Conservation (phyloP, 2,329 filamentous ascomycete species). For the Calonectria montana region DNA sequence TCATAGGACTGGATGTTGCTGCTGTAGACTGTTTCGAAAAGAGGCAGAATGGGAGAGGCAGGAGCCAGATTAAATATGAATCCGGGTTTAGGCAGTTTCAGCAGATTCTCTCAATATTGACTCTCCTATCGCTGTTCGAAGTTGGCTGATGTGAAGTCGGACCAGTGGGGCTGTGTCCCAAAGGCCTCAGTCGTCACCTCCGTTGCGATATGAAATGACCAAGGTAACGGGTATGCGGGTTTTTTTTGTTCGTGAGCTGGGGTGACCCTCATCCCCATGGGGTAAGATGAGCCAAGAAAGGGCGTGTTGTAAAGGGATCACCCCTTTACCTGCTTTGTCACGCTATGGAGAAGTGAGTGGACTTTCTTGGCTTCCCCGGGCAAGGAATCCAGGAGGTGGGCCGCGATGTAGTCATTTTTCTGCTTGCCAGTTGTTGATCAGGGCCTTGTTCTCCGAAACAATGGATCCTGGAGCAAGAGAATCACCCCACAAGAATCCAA, state of each 20-base stretch:
- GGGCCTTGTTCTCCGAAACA: not conserved
- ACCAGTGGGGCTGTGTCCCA: not conserved
- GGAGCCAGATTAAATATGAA: not conserved
- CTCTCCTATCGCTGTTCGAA: not conserved
- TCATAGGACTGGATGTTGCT: not conserved
- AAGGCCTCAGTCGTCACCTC: not conserved
- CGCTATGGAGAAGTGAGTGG: not conserved
- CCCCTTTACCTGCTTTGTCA: not conserved
- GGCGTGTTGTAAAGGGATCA: not conserved
- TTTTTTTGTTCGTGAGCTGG: not conserved
- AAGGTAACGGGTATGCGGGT: constrained; percentile 1
- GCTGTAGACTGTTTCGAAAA: not conserved
- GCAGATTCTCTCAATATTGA: not conserved
- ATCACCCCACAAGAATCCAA: not conserved
- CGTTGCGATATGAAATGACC: not conserved
- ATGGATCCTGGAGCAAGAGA: not conserved
- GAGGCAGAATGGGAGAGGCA: not conserved
- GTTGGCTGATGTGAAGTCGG: not conserved
- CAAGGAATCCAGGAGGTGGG: not conserved
- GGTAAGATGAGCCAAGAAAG: constrained; percentile 2
- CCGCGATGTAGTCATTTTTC: not conserved
- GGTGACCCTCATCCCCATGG: constrained; percentile 5
- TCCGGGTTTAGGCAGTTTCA: not conserved
- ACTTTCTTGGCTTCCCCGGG: not conserved
- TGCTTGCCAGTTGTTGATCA: not conserved